A percentile compares a stretch with the other conserved stretches of the same genome.
phyloP scores from a whole-genome alignment of 441 rosid genomes.

The Corymbia citriodora region DNA sequence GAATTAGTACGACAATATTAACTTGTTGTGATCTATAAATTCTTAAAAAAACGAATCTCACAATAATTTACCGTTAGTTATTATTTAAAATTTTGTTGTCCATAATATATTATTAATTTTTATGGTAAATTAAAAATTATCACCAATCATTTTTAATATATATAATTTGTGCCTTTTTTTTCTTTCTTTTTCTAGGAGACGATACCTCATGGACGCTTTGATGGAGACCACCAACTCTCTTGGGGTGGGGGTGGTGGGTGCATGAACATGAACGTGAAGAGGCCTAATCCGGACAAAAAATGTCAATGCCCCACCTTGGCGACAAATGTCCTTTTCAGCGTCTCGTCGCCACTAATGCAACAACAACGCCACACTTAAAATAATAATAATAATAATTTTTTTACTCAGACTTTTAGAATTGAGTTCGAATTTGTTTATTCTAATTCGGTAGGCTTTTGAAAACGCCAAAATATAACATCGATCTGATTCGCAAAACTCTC shows the following conservation, averaged over 20 bases:
- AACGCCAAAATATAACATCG: neutral
- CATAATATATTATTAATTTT: too few relatives aligned
- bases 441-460: neutral
- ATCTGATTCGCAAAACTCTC: neutral
- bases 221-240: neutral
- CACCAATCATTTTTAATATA: too few relatives aligned
- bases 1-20: too few relatives aligned
- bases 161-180: rapidly evolving
- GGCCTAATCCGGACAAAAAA: neutral
- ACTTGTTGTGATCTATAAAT: too few relatives aligned
- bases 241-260: neutral
- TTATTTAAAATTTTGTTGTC: too few relatives aligned
- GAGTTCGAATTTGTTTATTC: neutral
- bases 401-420: neutral
- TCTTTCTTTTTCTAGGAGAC: neutral
- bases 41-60: too few relatives aligned
- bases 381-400: too few relatives aligned
- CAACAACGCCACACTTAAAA: neutral
- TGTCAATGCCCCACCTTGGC: neutral
- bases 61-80: too few relatives aligned
- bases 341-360: neutral
- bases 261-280: neutral
- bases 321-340: neutral
- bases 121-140: too few relatives aligned
- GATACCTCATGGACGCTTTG: neutral